Conservation (phyloP, 2,329 filamentous ascomycete genomes). For the Fusarium sp. region DNA sequence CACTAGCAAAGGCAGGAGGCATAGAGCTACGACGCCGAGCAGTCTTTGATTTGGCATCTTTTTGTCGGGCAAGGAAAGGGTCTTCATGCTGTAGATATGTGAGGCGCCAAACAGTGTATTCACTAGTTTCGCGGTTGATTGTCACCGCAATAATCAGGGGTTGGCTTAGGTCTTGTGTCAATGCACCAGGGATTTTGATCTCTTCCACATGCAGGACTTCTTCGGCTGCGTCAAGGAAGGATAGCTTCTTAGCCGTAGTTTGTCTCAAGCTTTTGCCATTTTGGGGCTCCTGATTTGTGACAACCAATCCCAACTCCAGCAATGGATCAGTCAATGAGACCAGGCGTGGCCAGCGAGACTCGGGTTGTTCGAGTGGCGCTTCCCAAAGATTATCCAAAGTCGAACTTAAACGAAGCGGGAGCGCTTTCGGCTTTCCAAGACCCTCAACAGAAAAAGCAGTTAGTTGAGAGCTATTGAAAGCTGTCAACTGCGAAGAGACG, state of each 20-base stretch:
- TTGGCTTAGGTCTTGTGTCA: constrained; percentile 55
- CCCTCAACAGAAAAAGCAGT: constrained; percentile 70
- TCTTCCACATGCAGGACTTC: constrained; percentile 87
- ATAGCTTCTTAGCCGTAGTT: constrained; percentile 57
- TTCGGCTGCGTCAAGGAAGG: constrained; percentile 79
- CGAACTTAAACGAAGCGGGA: constrained; percentile 65
- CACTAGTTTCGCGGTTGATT: constrained; percentile 79
- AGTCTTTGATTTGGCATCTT: constrained; percentile 61
- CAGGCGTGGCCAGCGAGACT: constrained; percentile 77
- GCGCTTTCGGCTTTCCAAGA: constrained; percentile 67
- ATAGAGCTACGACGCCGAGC: constrained; percentile 72
- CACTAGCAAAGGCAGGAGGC: constrained; percentile 77
- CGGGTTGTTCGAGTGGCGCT: constrained; percentile 63
- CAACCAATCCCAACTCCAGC: constrained; percentile 85
- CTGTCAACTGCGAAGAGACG: constrained; percentile 74
- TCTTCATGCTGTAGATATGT: constrained; percentile 80
- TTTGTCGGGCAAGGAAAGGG: constrained; percentile 62
- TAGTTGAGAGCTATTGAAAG: constrained; percentile 64
- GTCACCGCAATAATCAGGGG: constrained; percentile 83
- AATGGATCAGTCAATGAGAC: constrained; percentile 89
- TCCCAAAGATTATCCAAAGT: constrained; percentile 72
- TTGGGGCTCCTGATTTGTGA: constrained; percentile 67
- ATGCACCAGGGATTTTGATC: constrained; percentile 66
- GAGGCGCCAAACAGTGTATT: constrained; percentile 88
- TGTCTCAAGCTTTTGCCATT: constrained; percentile 49